phyloP scores from a whole-genome alignment of 805 yeast species.

The Ogataea parapolymorpha region DNA sequence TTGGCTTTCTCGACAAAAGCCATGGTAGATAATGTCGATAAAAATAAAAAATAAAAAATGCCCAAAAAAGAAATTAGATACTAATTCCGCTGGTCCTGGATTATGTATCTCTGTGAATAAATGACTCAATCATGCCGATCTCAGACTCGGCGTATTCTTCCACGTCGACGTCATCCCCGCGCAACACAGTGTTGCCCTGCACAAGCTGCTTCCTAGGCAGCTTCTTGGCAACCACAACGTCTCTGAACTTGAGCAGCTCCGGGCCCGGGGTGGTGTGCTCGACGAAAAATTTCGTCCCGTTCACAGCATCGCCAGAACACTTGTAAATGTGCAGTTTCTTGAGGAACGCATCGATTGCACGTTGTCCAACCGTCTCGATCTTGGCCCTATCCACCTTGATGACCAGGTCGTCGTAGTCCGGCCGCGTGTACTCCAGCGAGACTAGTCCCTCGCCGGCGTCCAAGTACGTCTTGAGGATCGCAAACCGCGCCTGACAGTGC shows the following conservation, averaged over 20 bases:
- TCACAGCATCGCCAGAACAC: conserved; percentile 66
- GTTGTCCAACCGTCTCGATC: conserved; percentile 67
- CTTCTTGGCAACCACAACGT: conserved; percentile 64
- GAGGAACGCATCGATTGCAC: conserved; percentile 69
- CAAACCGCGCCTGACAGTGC: conserved; percentile 90
- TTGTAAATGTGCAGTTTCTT: conserved; percentile 74
- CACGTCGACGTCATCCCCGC: conserved; percentile 45
- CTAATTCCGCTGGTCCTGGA: conserved; percentile 1
- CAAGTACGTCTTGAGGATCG: conserved; percentile 72
- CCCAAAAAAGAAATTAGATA: background rate
- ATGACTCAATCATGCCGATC: conserved; percentile 76
- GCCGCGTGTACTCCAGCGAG: conserved; percentile 46
- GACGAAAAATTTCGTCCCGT: conserved; percentile 61
- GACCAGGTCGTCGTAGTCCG: conserved; percentile 54
- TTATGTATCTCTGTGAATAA: conserved; percentile 51
- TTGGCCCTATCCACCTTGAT: conserved; percentile 58
- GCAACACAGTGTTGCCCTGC: conserved; percentile 69
- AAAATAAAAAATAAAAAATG: background rate
- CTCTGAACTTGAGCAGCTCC: conserved; percentile 64
- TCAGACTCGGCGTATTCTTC: conserved; percentile 72
- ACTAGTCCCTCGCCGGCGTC: conserved; percentile 61
- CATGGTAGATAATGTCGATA: background rate
- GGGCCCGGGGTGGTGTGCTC: conserved; percentile 66
- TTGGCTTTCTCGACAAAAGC: conserved; percentile 1
- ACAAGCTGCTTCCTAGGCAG: conserved; percentile 81